Evolutionary conservation across 2,329 filamentous ascomycete species (phyloP).

Genomic region (Blastomyces emzantsi): DNA sequence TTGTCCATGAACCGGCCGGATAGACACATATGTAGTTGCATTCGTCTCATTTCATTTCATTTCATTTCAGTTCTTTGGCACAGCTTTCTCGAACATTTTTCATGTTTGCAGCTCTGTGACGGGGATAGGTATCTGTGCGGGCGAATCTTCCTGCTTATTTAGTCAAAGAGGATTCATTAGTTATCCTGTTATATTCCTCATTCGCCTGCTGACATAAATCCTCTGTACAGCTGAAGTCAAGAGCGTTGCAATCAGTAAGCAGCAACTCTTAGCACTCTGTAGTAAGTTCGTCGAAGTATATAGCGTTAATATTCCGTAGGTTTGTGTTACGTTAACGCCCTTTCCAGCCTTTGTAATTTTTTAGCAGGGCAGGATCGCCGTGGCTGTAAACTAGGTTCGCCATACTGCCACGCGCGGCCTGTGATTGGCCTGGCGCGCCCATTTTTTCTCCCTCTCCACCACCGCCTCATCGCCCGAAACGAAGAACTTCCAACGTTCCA

Average conservation of each 20-base stretch:
- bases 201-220: not conserved
- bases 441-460: not conserved
- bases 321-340: too few relatives aligned
- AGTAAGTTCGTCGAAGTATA: too few relatives aligned
- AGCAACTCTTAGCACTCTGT: too few relatives aligned
- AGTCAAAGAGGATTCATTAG: not conserved
- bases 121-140: not conserved
- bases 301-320: too few relatives aligned
- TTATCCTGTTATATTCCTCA: not conserved
- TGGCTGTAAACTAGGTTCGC: not conserved
- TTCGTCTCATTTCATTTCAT: not conserved
- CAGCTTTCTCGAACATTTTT: not conserved
- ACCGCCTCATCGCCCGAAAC: not conserved
- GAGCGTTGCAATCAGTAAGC: not conserved
- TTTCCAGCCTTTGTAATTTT: not conserved
- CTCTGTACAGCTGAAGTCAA: not conserved
- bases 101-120: not conserved
- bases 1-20: not conserved
- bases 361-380: not conserved
- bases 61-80: not conserved
- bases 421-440: not conserved
- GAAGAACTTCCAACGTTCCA: not conserved
- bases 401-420: not conserved
- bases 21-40: not conserved
- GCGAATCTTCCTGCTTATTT: not conserved